phyloP scores from a whole-genome alignment of 2,329 filamentous ascomycete genomes.

The Aspergillus oerlinghausenensis region DNA sequence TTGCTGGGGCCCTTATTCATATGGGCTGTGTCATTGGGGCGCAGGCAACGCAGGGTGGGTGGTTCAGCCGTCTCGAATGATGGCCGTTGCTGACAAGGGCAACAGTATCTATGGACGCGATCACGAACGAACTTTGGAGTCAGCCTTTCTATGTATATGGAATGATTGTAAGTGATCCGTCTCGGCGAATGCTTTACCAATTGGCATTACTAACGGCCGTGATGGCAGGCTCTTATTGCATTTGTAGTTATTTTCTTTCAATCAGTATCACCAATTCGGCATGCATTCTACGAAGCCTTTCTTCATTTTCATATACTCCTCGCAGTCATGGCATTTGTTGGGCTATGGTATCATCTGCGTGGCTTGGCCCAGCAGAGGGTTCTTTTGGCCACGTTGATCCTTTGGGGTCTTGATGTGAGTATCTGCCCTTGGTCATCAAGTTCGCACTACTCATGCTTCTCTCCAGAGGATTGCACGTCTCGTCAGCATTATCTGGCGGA shows the following conservation, averaged over 20 bases:
- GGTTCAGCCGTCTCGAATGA: not conserved
- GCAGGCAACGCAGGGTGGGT: constrained; percentile 19
- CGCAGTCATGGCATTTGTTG: constrained; percentile 37
- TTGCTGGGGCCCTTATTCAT: constrained; percentile 64
- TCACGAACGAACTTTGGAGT: constrained; percentile 24
- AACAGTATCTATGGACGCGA: constrained; percentile 49
- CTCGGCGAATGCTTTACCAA: constrained; percentile 61
- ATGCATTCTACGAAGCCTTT: constrained; percentile 43
- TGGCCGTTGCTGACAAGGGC: not conserved
- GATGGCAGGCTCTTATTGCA: constrained; percentile 33
- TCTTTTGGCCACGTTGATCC: constrained; percentile 26
- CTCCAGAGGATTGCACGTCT: constrained; percentile 42
- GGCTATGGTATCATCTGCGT: constrained; percentile 33
- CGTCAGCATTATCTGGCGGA: constrained; percentile 48
- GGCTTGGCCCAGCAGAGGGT: constrained; percentile 27
- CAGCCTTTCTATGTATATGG: constrained; percentile 27
- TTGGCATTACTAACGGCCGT: constrained; percentile 46
- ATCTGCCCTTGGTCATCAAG: constrained; percentile 12
- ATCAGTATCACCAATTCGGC: constrained; percentile 38
- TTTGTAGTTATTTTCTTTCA: constrained; percentile 38
- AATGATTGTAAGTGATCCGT: constrained; percentile 31
- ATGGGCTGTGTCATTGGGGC: constrained; percentile 38
- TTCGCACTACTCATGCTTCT: constrained; percentile 19
- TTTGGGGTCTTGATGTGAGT: constrained; percentile 32
- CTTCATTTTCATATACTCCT: constrained; percentile 40